Evolutionary conservation across 2,329 filamentous ascomycete species (phyloP), one percentile per base, ranked within the genome.

Genomic region (Neonectria magnoliae): DNA sequence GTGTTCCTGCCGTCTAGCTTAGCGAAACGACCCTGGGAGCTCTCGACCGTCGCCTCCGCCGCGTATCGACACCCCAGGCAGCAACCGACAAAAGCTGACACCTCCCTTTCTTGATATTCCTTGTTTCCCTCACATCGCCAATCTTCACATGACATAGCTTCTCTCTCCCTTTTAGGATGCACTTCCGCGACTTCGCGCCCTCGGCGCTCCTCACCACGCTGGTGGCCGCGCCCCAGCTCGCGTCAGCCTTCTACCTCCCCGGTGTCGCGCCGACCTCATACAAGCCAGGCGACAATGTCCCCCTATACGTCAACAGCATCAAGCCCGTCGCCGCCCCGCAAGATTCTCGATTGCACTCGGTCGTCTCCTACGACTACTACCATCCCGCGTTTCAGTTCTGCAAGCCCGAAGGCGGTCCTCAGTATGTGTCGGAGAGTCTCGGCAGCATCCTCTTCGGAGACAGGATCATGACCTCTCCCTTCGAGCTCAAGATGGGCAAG

Each of bases 361-460:
- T 97, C 59, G 90, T 98, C 74, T 93, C 95, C 5, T 99, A 93
- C 85, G 95, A 98, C 81, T 98, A 99, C 84, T 99, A 99, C 78
- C 90, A 96, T 73, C 88, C 90, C 6, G 87, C 87, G 4, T 97
- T 99, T 80, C 90, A 92, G 76, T 97, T 98, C 83, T 99, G 96
- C 80, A 82, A 87, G 72, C 96, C 95, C 2, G 82, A 91, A 60
- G 90, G 85, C 65, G 93, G 93, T 2, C 90, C 94, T 9, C 80
- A 94, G 77, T 87, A 92, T 82, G 89, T 97, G 22, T 90, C 93
- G 44, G 96, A 98, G 81, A 80, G 79, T 66, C 81, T 99, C 68
- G 96, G 96, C 25, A 98, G 95, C 84, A 99, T 99, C 76, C 81
- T 99, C 56, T 99, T 99, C 73, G 96, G 96, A 71, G 96, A 99